A percentile compares a stretch with the other conserved stretches of the same genome.
Evolutionary conservation across 345 rosid genomes (phyloP).

Genomic region (Brassica nigra): DNA sequence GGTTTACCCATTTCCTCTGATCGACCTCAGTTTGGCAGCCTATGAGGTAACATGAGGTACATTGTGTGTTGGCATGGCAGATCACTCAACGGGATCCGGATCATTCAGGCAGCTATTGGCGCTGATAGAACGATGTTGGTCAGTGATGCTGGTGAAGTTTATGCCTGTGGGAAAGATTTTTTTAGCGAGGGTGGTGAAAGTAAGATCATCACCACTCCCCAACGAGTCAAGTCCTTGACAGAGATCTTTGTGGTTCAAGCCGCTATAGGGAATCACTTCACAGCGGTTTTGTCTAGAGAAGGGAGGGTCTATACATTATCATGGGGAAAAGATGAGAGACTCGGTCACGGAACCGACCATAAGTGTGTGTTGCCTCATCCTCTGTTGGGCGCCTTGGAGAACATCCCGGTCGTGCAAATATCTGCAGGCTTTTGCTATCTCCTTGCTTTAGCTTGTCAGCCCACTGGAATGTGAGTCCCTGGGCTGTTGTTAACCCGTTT

Average conservation of each 20-base stretch:
- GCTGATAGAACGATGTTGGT: slow-evolving; percentile 90
- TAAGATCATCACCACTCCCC: slow-evolving; percentile 67
- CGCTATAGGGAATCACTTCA: slow-evolving; percentile 86
- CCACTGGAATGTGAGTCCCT: slow-evolving; percentile 84
- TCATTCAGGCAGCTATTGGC: slow-evolving; percentile 89
- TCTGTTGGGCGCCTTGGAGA: slow-evolving; percentile 85
- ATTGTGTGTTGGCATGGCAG: slow-evolving; percentile 51
- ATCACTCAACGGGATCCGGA: slow-evolving; percentile 87
- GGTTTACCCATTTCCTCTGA: slow-evolving; percentile 52
- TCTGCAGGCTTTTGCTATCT: slow-evolving; percentile 96
- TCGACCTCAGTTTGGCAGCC: not conserved
- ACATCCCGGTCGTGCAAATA: slow-evolving; percentile 82
- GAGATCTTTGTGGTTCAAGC: slow-evolving; percentile 89
- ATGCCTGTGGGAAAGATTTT: slow-evolving; percentile 80
- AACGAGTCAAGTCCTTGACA: slow-evolving; percentile 73
- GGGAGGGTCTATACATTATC: slow-evolving; percentile 94
- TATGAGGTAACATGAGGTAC: too few relatives aligned
- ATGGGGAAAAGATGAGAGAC: slow-evolving; percentile 80
- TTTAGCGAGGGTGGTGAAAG: slow-evolving; percentile 74
- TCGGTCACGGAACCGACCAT: slow-evolving; percentile 81
- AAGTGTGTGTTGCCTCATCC: slow-evolving; percentile 78
- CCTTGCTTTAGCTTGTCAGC: slow-evolving; percentile 90
- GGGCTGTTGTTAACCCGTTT: not conserved
- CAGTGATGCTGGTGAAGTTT: slow-evolving; percentile 88
- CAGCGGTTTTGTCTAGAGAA: slow-evolving; percentile 90